Evolutionary conservation across 2,329 filamentous ascomycete genomes (phyloP).

Genomic region (Fusarium dlaminii): DNA sequence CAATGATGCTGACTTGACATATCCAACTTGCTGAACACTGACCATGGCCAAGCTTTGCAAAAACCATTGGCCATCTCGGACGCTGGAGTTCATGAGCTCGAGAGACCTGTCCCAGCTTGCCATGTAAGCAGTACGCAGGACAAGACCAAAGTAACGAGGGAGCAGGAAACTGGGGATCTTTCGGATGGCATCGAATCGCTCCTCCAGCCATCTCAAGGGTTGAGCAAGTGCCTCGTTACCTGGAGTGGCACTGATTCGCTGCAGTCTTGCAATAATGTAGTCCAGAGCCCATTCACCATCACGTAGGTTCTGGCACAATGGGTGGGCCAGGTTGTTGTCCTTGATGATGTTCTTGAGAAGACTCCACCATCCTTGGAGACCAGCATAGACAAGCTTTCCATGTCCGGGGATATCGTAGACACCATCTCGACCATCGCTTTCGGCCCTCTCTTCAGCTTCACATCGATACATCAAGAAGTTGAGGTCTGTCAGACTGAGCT

Average conservation of each 20-base stretch:
- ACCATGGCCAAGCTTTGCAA: slow-evolving; percentile 89
- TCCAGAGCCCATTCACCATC: slow-evolving; percentile 93
- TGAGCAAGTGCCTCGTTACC: slow-evolving; percentile 70
- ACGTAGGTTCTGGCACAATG: slow-evolving; percentile 90
- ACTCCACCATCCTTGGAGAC: slow-evolving; percentile 99
- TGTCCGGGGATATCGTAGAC: slow-evolving; percentile 86
- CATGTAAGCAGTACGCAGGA: slow-evolving; percentile 86
- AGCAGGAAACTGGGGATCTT: slow-evolving; percentile 87
- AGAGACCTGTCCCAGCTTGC: slow-evolving; percentile 83
- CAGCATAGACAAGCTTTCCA: slow-evolving; percentile 90
- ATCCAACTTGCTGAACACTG: slow-evolving; percentile 88
- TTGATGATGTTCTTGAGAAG: slow-evolving; percentile 83
- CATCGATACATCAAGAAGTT: slow-evolving; percentile 94
- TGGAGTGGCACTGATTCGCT: slow-evolving; percentile 72
- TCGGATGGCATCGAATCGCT: slow-evolving; percentile 87
- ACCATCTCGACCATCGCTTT: slow-evolving; percentile 83
- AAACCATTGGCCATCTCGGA: slow-evolving; percentile 87
- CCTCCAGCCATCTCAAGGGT: slow-evolving; percentile 80
- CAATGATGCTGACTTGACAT: slow-evolving; percentile 88
- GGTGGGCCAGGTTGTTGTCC: slow-evolving; percentile 91
- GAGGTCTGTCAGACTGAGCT: slow-evolving; percentile 80
- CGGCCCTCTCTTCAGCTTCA: slow-evolving; percentile 85
- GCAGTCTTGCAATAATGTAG: slow-evolving; percentile 82
- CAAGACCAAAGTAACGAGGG: slow-evolving; percentile 91
- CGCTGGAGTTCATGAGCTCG: slow-evolving; percentile 79